These are phyloP conservation scores for Aschersonia sp. DNA, from an alignment of 2,329 filamentous ascomycete genomes.

Conservation along the genomic window DNA sequence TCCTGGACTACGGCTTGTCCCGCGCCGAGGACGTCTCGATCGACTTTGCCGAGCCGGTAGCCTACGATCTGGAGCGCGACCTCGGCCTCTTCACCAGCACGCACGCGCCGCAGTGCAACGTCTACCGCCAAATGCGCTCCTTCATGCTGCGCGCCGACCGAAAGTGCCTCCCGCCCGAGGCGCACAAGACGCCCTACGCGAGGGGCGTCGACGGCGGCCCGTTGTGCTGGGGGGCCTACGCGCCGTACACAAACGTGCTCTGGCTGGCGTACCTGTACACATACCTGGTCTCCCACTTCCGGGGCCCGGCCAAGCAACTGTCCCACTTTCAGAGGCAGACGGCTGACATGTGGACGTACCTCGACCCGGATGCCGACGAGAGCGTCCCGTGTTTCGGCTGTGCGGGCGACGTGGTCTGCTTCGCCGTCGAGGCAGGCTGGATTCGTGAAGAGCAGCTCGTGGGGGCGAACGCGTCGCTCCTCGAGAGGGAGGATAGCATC, in stretches of 20 bases:
- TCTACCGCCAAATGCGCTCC: conserved; percentile 49
- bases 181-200: conserved; percentile 32
- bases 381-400: conserved; percentile 35
- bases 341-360: conserved; percentile 35
- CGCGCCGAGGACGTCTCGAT: conserved; percentile 31
- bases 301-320: conserved; percentile 30
- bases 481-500: conserved; percentile 27
- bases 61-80: conserved; percentile 45
- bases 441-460: conserved; percentile 36
- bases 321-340: conserved; percentile 31
- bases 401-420: conserved; percentile 40
- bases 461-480: conserved; percentile 18
- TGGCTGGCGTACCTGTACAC: conserved; percentile 49
- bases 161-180: conserved; percentile 29
- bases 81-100: conserved; percentile 44
- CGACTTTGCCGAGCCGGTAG: conserved; percentile 25
- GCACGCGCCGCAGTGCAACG: conserved; percentile 42
- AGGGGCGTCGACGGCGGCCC: conserved; percentile 29
- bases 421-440: conserved; percentile 44
- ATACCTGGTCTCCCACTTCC: conserved; percentile 33
- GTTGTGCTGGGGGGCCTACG: conserved; percentile 38
- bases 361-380: conserved; percentile 34
- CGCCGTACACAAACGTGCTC: conserved; percentile 49
- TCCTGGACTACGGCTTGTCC: conserved; percentile 51
- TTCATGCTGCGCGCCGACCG: conserved; percentile 38